Evolutionary conservation across 148 eudicot genomes (phyloP).

Genomic region (Nyssa sinensis): DNA sequence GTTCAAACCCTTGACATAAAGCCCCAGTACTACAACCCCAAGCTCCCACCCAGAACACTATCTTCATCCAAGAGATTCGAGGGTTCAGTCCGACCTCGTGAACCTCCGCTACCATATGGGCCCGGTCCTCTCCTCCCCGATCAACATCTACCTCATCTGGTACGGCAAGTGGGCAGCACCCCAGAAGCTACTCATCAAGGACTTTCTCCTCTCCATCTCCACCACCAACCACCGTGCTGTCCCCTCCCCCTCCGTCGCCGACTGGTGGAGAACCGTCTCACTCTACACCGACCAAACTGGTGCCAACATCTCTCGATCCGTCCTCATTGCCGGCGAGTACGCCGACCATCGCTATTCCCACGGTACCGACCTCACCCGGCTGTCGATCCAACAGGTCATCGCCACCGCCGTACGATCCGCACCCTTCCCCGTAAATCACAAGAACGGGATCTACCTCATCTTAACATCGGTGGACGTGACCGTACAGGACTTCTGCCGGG

Average conservation of each 20-base stretch:
- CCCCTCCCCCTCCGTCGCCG: slow-evolving; percentile 60
- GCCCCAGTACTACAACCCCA: slow-evolving; percentile 49
- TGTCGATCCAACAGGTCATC: slow-evolving; percentile 75
- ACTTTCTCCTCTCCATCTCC: slow-evolving; percentile 81
- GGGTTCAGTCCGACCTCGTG: slow-evolving; percentile 74
- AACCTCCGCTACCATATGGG: slow-evolving; percentile 94
- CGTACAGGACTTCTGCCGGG: slow-evolving; percentile 87
- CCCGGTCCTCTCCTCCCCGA: slow-evolving; percentile 89
- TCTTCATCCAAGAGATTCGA: slow-evolving; percentile 67
- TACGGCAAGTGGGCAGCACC: slow-evolving; percentile 65
- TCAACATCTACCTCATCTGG: slow-evolving; percentile 85
- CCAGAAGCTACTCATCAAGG: slow-evolving; percentile 62
- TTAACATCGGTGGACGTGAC: slow-evolving; percentile 69
- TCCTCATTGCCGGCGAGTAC: slow-evolving; percentile 68
- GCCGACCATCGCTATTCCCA: slow-evolving; percentile 63
- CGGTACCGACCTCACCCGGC: slow-evolving; percentile 63
- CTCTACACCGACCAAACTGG: slow-evolving; percentile 90
- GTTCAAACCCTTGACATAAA: slow-evolving; percentile 34
- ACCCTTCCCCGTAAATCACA: slow-evolving; percentile 72
- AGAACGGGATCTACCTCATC: slow-evolving; percentile 74
- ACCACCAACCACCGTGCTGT: slow-evolving; percentile 33
- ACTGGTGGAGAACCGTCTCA: slow-evolving; percentile 94
- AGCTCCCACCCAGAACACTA: slow-evolving; percentile 47
- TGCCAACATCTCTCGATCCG: slow-evolving; percentile 62
- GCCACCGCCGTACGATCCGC: slow-evolving; percentile 55